Evolutionary conservation across 495 filamentous ascomycete species (phyloP).

Genomic region (Podospora pseudoanserina): DNA sequence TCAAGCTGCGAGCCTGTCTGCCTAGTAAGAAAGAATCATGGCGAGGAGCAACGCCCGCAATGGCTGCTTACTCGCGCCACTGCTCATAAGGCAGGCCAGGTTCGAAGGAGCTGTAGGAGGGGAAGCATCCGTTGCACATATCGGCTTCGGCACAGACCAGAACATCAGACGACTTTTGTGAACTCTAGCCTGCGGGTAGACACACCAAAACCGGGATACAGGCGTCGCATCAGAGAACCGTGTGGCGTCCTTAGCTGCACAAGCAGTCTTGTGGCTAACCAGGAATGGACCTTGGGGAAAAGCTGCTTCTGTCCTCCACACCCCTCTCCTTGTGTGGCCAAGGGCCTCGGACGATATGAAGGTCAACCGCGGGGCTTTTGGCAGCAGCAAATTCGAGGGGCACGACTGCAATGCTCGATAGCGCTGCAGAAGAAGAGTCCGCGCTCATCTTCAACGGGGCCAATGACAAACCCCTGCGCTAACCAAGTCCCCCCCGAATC

Average conservation of each 20-base stretch:
- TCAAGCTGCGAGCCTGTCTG: not conserved
- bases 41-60: not conserved
- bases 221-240: conserved; percentile 3
- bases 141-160: conserved; percentile 8
- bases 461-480: conserved; percentile 9
- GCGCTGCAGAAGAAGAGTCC: not conserved
- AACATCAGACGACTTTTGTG: conserved; percentile 11
- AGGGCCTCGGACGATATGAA: conserved; percentile 2
- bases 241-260: conserved; percentile 19
- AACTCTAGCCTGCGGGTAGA: not conserved
- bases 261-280: conserved; percentile 6
- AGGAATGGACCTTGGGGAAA: not conserved
- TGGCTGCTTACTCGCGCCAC: not conserved
- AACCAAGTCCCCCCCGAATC: not conserved
- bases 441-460: not conserved
- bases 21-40: not conserved
- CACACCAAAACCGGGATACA: conserved; percentile 9
- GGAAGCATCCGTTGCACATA: not conserved
- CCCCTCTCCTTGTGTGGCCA: not conserved
- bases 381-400: not conserved
- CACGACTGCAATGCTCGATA: conserved; percentile 1
- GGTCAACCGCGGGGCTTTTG: not conserved
- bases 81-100: not conserved
- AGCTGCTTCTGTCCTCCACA: not conserved
- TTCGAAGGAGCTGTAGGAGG: not conserved